phyloP scores from a whole-genome alignment of 169 alveolate species.

The Toxoplasma gondii region DNA sequence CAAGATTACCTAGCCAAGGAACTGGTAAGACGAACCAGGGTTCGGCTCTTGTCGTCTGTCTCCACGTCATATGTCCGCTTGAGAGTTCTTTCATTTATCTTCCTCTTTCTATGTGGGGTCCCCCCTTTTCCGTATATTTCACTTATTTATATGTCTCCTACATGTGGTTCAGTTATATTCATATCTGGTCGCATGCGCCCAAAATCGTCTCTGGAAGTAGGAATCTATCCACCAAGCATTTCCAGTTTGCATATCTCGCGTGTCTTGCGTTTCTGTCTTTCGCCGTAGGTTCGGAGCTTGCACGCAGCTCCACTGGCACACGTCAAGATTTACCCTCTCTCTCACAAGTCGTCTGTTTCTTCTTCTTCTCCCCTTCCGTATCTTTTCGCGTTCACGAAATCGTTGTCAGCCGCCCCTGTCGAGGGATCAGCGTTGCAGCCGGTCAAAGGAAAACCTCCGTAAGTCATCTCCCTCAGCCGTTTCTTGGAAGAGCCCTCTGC shows the following conservation, averaged over 20 bases:
- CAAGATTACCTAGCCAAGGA: constrained; percentile 7
- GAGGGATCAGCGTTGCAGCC: neutral
- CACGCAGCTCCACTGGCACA: neutral
- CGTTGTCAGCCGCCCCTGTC: neutral
- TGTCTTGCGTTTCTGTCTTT: neutral
- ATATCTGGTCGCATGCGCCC: no score
- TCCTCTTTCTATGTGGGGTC: no score
- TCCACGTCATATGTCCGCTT: no score
- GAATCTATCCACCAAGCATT: no score
- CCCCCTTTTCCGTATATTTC: no score
- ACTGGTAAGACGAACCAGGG: neutral
- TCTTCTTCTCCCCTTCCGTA: neutral
- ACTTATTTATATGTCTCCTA: no score
- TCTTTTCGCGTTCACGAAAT: neutral
- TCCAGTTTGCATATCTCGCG: no score
- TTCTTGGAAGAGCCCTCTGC: no score
- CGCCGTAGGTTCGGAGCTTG: neutral
- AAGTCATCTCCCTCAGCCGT: no score
- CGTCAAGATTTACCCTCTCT: neutral
- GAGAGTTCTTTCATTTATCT: no score
- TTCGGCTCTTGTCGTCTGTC: neutral
- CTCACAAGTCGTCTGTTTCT: neutral
- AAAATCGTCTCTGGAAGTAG: neutral
- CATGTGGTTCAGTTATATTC: no score
- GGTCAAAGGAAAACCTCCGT: neutral